These are phyloP conservation scores for Aspergillus hortae DNA, from an alignment of 2,329 filamentous ascomycete species.

Conservation along the genomic window DNA sequence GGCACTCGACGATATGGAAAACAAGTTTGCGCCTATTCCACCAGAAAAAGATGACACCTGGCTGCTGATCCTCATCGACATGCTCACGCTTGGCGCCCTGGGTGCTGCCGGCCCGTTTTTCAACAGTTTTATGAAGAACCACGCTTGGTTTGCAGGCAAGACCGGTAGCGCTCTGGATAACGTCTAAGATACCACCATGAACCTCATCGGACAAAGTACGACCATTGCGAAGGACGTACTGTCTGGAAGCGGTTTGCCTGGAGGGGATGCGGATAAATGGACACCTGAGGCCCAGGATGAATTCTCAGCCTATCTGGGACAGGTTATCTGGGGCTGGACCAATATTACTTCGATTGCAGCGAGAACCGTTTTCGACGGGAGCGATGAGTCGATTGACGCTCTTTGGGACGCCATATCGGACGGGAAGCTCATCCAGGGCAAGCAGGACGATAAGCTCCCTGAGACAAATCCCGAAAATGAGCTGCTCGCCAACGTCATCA, in stretches of 20 bases:
- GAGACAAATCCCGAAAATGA: not conserved
- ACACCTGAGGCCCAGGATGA: slow-evolving; percentile 1
- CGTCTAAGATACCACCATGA: slow-evolving; percentile 4
- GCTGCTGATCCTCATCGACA: slow-evolving; percentile 9
- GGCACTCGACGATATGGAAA: slow-evolving; percentile 8
- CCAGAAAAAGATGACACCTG: slow-evolving; percentile 8
- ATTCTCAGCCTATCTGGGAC: slow-evolving; percentile 10
- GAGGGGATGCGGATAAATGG: not conserved
- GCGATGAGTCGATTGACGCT: not conserved
- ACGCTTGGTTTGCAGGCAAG: not conserved
- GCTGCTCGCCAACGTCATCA: not conserved
- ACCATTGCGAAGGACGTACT: slow-evolving; percentile 7
- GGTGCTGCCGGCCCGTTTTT: slow-evolving; percentile 8
- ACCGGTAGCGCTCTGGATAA: slow-evolving; percentile 4
- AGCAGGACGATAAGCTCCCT: not conserved
- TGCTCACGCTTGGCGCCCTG: slow-evolving; percentile 8
- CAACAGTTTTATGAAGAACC: slow-evolving; percentile 1
- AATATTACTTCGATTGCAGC: not conserved
- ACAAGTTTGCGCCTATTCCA: slow-evolving; percentile 15
- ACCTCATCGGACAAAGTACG: slow-evolving; percentile 3
- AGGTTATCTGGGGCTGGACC: slow-evolving; percentile 8
- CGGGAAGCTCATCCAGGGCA: slow-evolving; percentile 11
- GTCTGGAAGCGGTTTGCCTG: not conserved
- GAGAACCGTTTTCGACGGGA: not conserved
- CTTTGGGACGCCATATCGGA: slow-evolving; percentile 1